Base-by-base conservation (phyloP, 2,329 filamentous ascomycete genomes). In the Geosmithia flava region DNA sequence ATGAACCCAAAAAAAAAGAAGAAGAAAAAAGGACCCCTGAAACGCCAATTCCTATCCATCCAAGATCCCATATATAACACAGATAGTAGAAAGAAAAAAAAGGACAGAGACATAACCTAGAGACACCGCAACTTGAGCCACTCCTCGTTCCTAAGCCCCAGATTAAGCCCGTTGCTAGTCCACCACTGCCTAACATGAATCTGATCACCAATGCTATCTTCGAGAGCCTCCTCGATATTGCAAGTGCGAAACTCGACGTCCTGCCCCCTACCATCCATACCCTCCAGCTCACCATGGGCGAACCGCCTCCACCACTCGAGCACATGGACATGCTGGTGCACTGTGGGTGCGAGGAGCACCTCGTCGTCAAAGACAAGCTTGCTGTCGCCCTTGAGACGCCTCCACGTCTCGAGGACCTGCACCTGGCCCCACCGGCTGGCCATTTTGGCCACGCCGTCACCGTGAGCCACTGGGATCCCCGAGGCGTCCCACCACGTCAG, bases 181-280 rank as follows among this genome's bases (percentile, higher is more conserved):
- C 91, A 97, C 91, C 91, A 97, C 53, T 76, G 73, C 49, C 87
- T 72, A 17, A 95, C 87, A 39, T 76, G 75, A 53, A 81, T 79
- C 52, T 88, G 84, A 48, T 84, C 81, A 8, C 77, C 78, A 46
- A 91, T 78, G 20, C 87, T 87, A 61, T 95, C 90, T 62, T 96
- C 90, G 40, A 96, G 73, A 1, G 90, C 90, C 66, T 96, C 91
- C 62, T 96, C 90, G 52, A 97, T 93, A 63, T 95, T 89, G 63
- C 89, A 95, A 1, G 88, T 95, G 63, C 91, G 90, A 65, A 95
- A 96, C 63, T 95, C 88, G 23, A 96, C 89, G 47, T 78, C 76
- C 55, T 90, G 74, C 52, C 69, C 69, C 30, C 71, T 66, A 16
- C 74, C 75, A 41, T 71, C 65, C 75, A 72, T 78, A 41, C 69